A percentile compares a stretch with the other conserved stretches of the same genome.
Evolutionary conservation across 2,329 filamentous ascomycete species (phyloP).

Genomic region (Botrytis cinerea): DNA sequence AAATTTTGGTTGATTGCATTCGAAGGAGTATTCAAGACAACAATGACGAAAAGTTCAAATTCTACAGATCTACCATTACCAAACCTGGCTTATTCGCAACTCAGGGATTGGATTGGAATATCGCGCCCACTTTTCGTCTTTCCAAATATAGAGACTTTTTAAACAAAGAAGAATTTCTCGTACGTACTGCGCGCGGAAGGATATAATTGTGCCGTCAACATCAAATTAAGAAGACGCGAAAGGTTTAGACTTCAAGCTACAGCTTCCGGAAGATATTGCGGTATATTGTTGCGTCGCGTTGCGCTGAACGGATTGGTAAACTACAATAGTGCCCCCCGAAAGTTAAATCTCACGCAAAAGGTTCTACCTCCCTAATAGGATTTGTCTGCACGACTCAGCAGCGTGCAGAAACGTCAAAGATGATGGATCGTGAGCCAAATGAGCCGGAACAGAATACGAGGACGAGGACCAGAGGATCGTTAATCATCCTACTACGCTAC

Average conservation of each 20-base stretch:
- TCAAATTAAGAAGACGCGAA: background rate
- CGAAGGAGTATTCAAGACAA: slow-evolving; percentile 42
- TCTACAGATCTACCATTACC: slow-evolving; percentile 70
- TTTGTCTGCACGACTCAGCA: background rate
- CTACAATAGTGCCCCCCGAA: background rate
- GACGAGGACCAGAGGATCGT: background rate
- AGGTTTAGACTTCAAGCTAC: background rate
- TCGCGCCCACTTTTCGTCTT: slow-evolving; percentile 82
- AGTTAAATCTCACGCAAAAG: background rate
- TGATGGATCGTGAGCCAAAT: background rate
- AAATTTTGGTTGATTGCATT: slow-evolving; percentile 47
- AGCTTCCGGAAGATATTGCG: too few species aligned
- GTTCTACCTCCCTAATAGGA: too few species aligned
- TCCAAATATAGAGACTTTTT: slow-evolving; percentile 73
- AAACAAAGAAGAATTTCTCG: slow-evolving; percentile 65
- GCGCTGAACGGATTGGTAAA: slow-evolving; percentile 17
- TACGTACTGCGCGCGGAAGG: background rate
- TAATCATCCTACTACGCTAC: slow-evolving; percentile 29
- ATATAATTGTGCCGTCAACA: background rate
- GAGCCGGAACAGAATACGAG: background rate
- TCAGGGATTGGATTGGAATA: slow-evolving; percentile 73
- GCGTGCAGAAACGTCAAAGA: background rate
- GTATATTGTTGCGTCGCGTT: background rate
- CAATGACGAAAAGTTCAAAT: slow-evolving; percentile 72
- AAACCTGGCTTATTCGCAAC: slow-evolving; percentile 76